A percentile compares a stretch with the other conserved stretches of the same genome.
Evolutionary conservation across 1,284 basidiomycete genomes (phyloP).

Genomic region (Microbotryomycetes sp.): DNA sequence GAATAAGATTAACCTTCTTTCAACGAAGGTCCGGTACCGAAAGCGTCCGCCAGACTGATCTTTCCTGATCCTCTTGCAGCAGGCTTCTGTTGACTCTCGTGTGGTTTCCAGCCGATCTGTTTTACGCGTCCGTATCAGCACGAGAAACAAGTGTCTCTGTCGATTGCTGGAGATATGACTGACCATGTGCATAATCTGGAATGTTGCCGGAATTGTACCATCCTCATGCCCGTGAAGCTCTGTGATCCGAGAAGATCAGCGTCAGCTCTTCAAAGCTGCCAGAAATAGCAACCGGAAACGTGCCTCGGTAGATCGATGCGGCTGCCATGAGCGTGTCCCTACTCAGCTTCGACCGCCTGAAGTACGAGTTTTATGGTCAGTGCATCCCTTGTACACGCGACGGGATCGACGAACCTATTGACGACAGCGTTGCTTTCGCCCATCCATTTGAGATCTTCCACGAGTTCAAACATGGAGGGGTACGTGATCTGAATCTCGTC

Average conservation of each 20-base stretch:
- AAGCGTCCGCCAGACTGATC: conserved; percentile 66
- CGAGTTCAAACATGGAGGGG: conserved; percentile 92
- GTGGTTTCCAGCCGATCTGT: conserved; percentile 98
- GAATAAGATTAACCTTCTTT: too few relatives aligned
- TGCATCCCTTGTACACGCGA: not conserved
- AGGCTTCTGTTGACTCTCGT: conserved; percentile 73
- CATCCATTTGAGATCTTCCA: conserved; percentile 91
- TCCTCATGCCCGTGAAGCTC: conserved; percentile 78
- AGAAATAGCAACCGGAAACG: too few relatives aligned
- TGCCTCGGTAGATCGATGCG: conserved; percentile 86
- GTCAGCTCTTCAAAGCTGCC: too few relatives aligned
- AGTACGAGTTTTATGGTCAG: not conserved
- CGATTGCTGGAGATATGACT: conserved; percentile 39
- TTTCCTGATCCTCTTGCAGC: conserved; percentile 76
- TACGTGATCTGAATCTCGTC: conserved; percentile 90
- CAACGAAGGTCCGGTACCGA: conserved; percentile 17
- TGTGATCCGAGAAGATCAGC: conserved; percentile 41
- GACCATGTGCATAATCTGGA: conserved; percentile 91
- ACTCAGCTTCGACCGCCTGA: conserved; percentile 61
- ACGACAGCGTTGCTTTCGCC: conserved; percentile 85
- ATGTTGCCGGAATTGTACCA: conserved; percentile 85
- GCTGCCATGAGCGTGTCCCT: conserved; percentile 87
- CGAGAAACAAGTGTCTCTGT: not conserved
- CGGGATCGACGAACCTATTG: conserved; percentile 9
- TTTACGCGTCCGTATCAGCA: not conserved